phyloP scores from a whole-genome alignment of 2,329 filamentous ascomycete species.

The Aspergillus tamarii region DNA sequence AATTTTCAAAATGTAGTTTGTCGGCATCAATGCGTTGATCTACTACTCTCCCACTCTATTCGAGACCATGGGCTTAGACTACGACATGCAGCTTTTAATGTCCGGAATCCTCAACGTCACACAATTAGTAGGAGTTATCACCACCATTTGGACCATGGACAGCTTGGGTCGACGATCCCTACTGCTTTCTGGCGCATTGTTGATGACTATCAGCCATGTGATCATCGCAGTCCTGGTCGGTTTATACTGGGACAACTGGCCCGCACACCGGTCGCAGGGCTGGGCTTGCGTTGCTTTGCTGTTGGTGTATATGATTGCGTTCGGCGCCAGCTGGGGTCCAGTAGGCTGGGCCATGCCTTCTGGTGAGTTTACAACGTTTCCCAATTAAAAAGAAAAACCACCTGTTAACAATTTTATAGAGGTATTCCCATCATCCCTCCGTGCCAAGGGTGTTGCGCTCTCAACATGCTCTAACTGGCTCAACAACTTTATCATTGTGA shows the following conservation, averaged over 20 bases:
- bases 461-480: constrained; percentile 68
- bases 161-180: constrained; percentile 51
- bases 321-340: constrained; percentile 63
- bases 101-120: constrained; percentile 58
- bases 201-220: constrained; percentile 53
- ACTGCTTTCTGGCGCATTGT: constrained; percentile 48
- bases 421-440: constrained; percentile 64
- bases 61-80: constrained; percentile 50
- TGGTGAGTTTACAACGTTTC: constrained; percentile 21
- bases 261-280: constrained; percentile 54
- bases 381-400: not conserved
- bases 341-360: constrained; percentile 50
- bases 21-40: constrained; percentile 59
- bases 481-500: constrained; percentile 64
- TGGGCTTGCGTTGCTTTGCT: constrained; percentile 62
- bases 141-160: constrained; percentile 55
- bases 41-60: constrained; percentile 67
- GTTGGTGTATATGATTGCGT: constrained; percentile 66
- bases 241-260: constrained; percentile 55
- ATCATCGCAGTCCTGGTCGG: constrained; percentile 60
- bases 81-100: constrained; percentile 55
- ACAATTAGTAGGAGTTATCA: constrained; percentile 51
- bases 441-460: constrained; percentile 68
- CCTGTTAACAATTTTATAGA: constrained; percentile 47
- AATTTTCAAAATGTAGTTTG: constrained; percentile 36